A percentile compares a stretch with the other conserved stretches of the same genome.
Conservation (phyloP, 257 asterid species). For the Solanum bulbocastanum region DNA sequence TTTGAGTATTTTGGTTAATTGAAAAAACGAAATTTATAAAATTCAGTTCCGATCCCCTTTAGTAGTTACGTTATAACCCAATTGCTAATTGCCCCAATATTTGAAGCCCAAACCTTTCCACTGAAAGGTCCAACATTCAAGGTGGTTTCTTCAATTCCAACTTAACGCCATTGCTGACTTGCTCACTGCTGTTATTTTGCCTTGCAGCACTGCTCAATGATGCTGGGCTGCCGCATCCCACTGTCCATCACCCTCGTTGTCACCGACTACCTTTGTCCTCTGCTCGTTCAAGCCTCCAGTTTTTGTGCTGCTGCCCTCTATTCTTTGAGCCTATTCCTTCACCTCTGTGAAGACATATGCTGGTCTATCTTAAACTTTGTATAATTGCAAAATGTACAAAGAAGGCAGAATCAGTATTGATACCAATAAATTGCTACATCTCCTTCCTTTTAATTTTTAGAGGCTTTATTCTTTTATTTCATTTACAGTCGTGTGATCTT, state of each 20-base stretch:
- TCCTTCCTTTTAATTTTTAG: not conserved
- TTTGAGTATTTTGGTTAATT: not conserved
- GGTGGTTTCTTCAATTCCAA: not conserved
- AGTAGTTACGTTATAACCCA: not conserved
- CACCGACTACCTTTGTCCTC: not conserved
- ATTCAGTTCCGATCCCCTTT: not conserved
- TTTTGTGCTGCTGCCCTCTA: not conserved
- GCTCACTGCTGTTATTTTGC: not conserved
- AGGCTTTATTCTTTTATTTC: not conserved
- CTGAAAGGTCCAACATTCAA: not conserved
- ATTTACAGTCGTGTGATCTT: not conserved
- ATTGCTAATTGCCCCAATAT: not conserved
- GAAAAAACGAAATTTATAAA: not conserved
- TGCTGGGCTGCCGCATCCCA: not conserved
- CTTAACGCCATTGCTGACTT: not conserved
- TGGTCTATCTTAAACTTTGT: not conserved
- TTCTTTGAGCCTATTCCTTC: not conserved
- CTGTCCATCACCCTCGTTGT: not conserved
- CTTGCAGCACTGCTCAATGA: not conserved
- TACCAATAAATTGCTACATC: not conserved
- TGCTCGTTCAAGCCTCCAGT: not conserved
- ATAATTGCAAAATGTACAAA: not conserved
- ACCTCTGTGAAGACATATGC: not conserved
- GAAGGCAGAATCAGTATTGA: not conserved
- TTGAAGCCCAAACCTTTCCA: not conserved